Conservation (phyloP, 352 stramenopile species). For the Pythium aquatile region DNA sequence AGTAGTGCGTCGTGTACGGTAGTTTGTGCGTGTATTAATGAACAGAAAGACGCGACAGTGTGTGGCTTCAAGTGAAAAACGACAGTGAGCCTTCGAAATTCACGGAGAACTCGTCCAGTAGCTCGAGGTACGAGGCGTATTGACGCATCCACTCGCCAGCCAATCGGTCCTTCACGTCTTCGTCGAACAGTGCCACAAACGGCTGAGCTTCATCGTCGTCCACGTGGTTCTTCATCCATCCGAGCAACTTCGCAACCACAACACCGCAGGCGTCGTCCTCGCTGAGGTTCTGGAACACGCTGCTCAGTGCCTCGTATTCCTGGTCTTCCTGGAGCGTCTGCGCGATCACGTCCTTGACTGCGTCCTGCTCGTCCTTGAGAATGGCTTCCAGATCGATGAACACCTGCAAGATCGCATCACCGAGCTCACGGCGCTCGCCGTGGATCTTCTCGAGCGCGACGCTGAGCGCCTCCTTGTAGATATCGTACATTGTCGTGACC, state of each 20-base stretch:
- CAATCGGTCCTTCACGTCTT: constrained; percentile 51
- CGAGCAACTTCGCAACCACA: constrained; percentile 60
- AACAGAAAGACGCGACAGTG: not conserved
- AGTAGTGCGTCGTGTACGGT: not conserved
- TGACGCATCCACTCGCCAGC: constrained; percentile 70
- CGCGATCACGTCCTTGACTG: constrained; percentile 49
- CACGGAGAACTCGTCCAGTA: constrained; percentile 65
- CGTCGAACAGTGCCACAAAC: constrained; percentile 54
- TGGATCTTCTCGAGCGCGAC: constrained; percentile 52
- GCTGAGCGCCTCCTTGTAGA: constrained; percentile 49
- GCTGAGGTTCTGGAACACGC: constrained; percentile 57
- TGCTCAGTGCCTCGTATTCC: constrained; percentile 64
- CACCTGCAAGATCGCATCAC: constrained; percentile 38
- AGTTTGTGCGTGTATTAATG: constrained; percentile 5
- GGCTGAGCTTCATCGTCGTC: constrained; percentile 42
- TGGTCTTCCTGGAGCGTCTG: constrained; percentile 49
- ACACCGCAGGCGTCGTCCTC: constrained; percentile 50
- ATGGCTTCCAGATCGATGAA: constrained; percentile 59
- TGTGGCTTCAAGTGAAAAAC: constrained; percentile 52
- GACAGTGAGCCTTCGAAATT: constrained; percentile 57
- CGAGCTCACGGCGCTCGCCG: constrained; percentile 45
- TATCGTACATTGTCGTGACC: constrained; percentile 60
- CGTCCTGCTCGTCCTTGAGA: constrained; percentile 47
- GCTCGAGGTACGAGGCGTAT: constrained; percentile 60
- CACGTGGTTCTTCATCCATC: constrained; percentile 66